Evolutionary conservation across 805 yeast genomes (phyloP).

Genomic region (Lachancea meyersii): DNA sequence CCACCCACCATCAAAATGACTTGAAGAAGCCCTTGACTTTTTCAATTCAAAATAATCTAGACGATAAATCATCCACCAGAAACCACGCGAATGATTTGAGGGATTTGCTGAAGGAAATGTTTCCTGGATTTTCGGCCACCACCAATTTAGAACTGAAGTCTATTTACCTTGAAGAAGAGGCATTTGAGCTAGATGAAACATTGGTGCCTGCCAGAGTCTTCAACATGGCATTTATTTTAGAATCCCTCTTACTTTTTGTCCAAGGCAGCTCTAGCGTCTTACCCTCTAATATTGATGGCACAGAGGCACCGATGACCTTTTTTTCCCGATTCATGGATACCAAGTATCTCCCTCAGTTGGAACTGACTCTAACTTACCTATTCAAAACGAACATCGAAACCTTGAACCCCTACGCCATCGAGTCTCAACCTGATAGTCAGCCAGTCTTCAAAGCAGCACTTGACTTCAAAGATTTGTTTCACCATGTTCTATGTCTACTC

Average conservation of each 20-base stretch:
- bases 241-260: conserved; percentile 61
- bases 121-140: conserved; percentile 56
- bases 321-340: conserved; percentile 59
- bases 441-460: conserved; percentile 29
- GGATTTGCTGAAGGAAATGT: conserved; percentile 49
- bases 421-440: conserved; percentile 29
- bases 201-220: conserved; percentile 65
- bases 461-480: conserved; percentile 26
- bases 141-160: conserved; percentile 33
- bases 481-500: conserved; percentile 27
- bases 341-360: conserved; percentile 59
- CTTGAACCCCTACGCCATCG: conserved; percentile 35
- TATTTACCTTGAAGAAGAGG: conserved; percentile 55
- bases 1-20: conserved; percentile 1
- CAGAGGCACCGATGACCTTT: conserved; percentile 38
- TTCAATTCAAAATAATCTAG: conserved; percentile 25
- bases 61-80: conserved; percentile 20
- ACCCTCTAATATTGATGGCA: conserved; percentile 25
- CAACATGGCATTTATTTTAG: conserved; percentile 74
- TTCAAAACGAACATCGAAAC: conserved; percentile 44
- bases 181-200: conserved; percentile 52
- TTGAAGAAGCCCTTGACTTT: conserved; percentile 14
- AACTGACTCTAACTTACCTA: conserved; percentile 45
- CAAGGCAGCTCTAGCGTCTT: conserved; percentile 48
- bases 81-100: conserved; percentile 40